Evolutionary conservation across 192 early-diverging fungal genomes (phyloP).

Genomic region (Podila horticola): DNA sequence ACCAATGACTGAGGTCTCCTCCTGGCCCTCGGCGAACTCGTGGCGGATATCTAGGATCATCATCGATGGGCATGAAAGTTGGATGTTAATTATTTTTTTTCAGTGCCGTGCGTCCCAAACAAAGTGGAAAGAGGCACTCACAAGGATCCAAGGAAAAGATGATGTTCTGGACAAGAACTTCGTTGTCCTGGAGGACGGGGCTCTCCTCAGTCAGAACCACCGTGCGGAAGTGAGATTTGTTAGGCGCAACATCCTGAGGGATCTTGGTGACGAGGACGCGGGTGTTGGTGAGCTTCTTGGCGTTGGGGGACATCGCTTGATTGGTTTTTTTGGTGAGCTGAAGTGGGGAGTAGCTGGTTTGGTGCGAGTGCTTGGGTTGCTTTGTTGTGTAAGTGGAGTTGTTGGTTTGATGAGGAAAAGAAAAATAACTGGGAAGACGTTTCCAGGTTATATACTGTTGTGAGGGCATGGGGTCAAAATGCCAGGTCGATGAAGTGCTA

Average conservation of each 20-base stretch:
- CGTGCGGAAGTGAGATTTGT: constrained; percentile 11
- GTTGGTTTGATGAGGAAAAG: background rate
- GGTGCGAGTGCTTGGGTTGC: background rate
- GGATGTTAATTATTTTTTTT: background rate
- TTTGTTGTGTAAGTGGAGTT: background rate
- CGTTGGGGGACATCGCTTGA: constrained; percentile 2
- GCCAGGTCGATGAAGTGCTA: too few relatives aligned
- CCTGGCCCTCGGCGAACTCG: background rate
- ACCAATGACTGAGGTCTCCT: constrained; percentile 1
- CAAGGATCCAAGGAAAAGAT: constrained; percentile 21
- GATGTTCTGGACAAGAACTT: constrained; percentile 11
- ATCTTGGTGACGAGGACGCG: constrained; percentile 19
- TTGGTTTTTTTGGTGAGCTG: background rate
- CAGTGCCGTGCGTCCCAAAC: background rate
- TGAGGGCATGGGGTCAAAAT: too few relatives aligned
- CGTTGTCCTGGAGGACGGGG: constrained; percentile 41
- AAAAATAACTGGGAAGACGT: background rate
- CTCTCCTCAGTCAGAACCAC: background rate
- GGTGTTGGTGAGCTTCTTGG: constrained; percentile 18
- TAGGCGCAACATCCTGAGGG: background rate
- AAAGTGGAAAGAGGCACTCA: background rate
- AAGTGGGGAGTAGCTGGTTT: background rate
- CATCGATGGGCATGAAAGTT: background rate
- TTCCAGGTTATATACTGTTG: background rate
- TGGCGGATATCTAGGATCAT: constrained; percentile 3